A percentile compares a stretch with the other conserved stretches of the same genome.
Evolutionary conservation across 495 filamentous ascomycete genomes (phyloP).

Genomic region (Annulohypoxylon stygium): DNA sequence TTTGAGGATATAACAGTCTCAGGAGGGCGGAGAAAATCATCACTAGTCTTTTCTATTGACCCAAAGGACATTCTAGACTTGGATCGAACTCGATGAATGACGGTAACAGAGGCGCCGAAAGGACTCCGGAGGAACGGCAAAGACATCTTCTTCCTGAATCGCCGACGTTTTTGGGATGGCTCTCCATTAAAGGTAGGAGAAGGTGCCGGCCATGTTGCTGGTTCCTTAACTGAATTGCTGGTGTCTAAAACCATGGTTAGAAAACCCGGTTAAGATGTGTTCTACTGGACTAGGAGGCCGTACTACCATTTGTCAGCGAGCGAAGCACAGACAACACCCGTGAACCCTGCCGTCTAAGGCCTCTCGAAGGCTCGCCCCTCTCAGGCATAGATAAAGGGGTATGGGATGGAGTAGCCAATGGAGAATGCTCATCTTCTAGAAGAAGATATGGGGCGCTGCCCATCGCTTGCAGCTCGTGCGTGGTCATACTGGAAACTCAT

Average conservation of each 20-base stretch:
- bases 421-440: constrained; percentile 42
- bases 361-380: constrained; percentile 50
- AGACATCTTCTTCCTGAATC: constrained; percentile 57
- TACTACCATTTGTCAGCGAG: constrained; percentile 62
- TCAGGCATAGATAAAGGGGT: constrained; percentile 47
- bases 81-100: constrained; percentile 58
- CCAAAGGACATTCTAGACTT: constrained; percentile 54
- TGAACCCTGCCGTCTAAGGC: constrained; percentile 57
- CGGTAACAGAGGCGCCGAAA: constrained; percentile 57
- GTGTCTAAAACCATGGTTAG: constrained; percentile 35
- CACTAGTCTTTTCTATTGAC: constrained; percentile 38
- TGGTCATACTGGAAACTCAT: constrained; percentile 36
- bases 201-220: constrained; percentile 45
- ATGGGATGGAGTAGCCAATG: constrained; percentile 43
- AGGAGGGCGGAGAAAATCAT: constrained; percentile 40
- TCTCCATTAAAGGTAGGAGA: constrained; percentile 41
- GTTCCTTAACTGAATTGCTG: constrained; percentile 43
- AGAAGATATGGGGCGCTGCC: constrained; percentile 36
- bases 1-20: constrained; percentile 32
- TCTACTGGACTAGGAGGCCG: constrained; percentile 21
- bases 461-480: constrained; percentile 25
- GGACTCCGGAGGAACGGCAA: constrained; percentile 57
- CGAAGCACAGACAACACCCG: constrained; percentile 60
- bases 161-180: constrained; percentile 41
- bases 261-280: background rate